These are phyloP conservation scores for Sclerotiophoma versabilis DNA, from an alignment of 2,329 filamentous ascomycete genomes.

Conservation along the genomic window DNA sequence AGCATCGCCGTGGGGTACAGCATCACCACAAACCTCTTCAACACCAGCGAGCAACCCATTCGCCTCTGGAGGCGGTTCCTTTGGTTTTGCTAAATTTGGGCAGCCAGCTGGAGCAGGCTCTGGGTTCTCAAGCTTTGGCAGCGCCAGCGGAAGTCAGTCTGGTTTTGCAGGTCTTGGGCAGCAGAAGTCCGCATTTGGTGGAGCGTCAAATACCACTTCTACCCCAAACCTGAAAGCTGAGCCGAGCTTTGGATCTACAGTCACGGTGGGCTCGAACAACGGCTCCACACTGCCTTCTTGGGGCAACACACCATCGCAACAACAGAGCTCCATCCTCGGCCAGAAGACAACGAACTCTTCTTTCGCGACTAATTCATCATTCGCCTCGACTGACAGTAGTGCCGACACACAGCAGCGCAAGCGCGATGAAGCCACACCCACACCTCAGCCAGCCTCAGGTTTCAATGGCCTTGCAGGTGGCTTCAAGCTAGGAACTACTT, in stretches of 20 bases:
- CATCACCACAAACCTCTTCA: conserved; percentile 27
- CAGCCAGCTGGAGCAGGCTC: conserved; percentile 30
- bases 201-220: conserved; percentile 20
- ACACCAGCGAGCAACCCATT: conserved; percentile 46
- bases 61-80: conserved; percentile 25
- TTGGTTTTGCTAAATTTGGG: conserved; percentile 46
- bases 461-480: conserved; percentile 50
- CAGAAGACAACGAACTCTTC: conserved; percentile 35
- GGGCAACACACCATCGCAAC: conserved; percentile 41
- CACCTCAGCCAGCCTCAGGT: conserved; percentile 35
- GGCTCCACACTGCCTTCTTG: conserved; percentile 45
- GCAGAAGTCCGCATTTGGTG: conserved; percentile 41
- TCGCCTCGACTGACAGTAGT: conserved; percentile 35
- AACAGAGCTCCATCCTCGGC: conserved; percentile 37
- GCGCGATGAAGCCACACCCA: conserved; percentile 47
- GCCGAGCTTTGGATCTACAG: conserved; percentile 52
- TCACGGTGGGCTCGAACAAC: conserved; percentile 46
- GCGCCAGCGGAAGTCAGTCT: conserved; percentile 25
- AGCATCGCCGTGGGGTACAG: conserved; percentile 35
- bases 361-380: conserved; percentile 38
- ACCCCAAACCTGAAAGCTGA: conserved; percentile 33
- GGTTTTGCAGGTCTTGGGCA: conserved; percentile 43
- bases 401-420: conserved; percentile 22
- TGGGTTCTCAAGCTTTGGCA: conserved; percentile 42
- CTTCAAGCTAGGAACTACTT: conserved; percentile 73